Conservation (phyloP, 2,329 filamentous ascomycete species). For the Aspergillus sp. region DNA sequence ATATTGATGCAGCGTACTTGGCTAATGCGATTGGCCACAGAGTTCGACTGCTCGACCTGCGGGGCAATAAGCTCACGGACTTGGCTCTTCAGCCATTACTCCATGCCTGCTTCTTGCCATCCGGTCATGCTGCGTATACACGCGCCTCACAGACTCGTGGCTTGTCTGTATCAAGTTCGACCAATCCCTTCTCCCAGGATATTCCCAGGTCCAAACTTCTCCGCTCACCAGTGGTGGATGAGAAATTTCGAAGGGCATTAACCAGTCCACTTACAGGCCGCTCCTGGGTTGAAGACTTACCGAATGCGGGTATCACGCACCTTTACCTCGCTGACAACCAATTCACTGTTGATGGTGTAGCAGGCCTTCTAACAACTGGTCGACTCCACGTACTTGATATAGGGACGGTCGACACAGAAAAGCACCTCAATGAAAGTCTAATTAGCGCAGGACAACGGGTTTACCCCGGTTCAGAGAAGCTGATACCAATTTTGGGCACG, state of each 20-base stretch:
- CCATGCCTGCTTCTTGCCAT: conserved; percentile 49
- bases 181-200: neutral
- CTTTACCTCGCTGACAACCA: conserved; percentile 58
- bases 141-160: conserved; percentile 4
- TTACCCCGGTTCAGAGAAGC: conserved; percentile 54
- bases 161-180: neutral
- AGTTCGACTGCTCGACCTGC: conserved; percentile 57
- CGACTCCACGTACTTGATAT: conserved; percentile 57
- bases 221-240: conserved; percentile 40
- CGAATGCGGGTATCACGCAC: conserved; percentile 58
- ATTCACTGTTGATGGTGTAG: conserved; percentile 57
- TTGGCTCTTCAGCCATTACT: conserved; percentile 53
- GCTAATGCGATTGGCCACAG: conserved; percentile 52
- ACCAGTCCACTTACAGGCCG: conserved; percentile 52
- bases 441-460: conserved; percentile 16
- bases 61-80: conserved; percentile 59
- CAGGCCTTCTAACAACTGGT: conserved; percentile 52
- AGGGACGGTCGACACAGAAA: conserved; percentile 47
- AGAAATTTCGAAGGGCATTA: conserved; percentile 50
- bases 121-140: conserved; percentile 5
- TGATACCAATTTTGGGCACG: conserved; percentile 52
- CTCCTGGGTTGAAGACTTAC: conserved; percentile 56
- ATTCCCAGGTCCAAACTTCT: conserved; percentile 21
- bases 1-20: conserved; percentile 53
- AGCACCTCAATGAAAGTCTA: conserved; percentile 23